Percentiles rank a stretch among this genome's conserved stretches.
These are phyloP conservation scores for Pyrenochaeta sp. DNA, from an alignment of 2,329 filamentous ascomycete species.

Conservation along the genomic window DNA sequence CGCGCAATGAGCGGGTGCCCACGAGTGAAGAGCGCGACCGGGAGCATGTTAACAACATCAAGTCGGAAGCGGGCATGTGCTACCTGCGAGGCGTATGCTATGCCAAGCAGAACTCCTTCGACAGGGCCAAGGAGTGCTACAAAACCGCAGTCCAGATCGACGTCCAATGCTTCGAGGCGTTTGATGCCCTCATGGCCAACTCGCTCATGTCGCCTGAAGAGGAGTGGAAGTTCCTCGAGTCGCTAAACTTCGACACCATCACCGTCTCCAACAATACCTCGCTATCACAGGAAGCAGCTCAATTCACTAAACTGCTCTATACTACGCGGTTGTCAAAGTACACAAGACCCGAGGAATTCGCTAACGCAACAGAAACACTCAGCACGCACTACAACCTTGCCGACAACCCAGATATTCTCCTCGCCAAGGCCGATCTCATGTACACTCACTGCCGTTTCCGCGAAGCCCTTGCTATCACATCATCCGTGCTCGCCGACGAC, in stretches of 20 bases:
- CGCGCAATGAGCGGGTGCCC: conserved; percentile 62
- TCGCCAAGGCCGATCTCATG: conserved; percentile 87
- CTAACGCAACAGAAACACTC: conserved; percentile 85
- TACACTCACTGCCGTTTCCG: conserved; percentile 95
- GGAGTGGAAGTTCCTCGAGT: conserved; percentile 88
- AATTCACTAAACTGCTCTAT: conserved; percentile 96
- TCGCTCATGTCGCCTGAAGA: conserved; percentile 88
- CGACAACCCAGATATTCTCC: conserved; percentile 86
- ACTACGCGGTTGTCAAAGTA: conserved; percentile 96
- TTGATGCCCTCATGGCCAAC: conserved; percentile 97
- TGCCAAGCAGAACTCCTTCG: conserved; percentile 96
- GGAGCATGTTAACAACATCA: conserved; percentile 77
- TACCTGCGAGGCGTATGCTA: conserved; percentile 93
- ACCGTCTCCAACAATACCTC: conserved; percentile 70
- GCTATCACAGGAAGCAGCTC: conserved; percentile 82
- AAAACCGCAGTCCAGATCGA: conserved; percentile 97
- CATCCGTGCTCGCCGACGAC: conserved; percentile 80
- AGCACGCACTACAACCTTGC: conserved; percentile 92
- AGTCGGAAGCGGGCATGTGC: conserved; percentile 97
- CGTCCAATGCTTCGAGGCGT: conserved; percentile 97
- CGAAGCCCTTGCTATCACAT: conserved; percentile 84
- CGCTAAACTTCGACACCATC: conserved; percentile 88
- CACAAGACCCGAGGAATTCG: conserved; percentile 82
- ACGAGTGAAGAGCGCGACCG: conserved; percentile 69
- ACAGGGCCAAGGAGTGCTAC: conserved; percentile 97